Conservation (phyloP, 768 basidiomycete genomes). For the Pulveroboletus ravenelii region DNA sequence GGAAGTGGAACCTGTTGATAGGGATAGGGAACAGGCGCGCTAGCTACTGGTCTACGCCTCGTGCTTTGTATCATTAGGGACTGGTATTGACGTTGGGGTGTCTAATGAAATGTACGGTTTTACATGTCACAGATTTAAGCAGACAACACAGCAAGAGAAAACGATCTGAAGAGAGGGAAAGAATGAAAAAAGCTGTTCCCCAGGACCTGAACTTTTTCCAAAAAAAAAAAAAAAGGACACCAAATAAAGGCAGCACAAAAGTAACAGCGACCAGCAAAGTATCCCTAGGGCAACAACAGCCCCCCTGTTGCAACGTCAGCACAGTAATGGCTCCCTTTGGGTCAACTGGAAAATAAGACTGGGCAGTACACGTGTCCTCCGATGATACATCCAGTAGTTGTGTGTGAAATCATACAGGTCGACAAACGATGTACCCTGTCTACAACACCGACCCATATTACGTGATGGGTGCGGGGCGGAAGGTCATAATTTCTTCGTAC, state of each 20-base stretch:
- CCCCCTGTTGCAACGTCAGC: neutral
- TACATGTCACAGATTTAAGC: slow-evolving; percentile 8
- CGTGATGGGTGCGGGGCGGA: slow-evolving; percentile 60
- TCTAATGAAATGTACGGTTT: slow-evolving; percentile 2
- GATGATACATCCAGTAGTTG: slow-evolving; percentile 3
- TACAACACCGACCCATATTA: slow-evolving; percentile 10
- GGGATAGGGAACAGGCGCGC: neutral
- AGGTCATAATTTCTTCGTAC: slow-evolving; percentile 92
- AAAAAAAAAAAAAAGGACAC: neutral
- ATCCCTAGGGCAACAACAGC: neutral
- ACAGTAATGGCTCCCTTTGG: neutral
- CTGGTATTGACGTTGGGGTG: neutral
- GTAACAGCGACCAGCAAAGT: neutral
- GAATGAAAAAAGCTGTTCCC: neutral
- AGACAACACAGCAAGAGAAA: slow-evolving; percentile 10
- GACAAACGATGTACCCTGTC: neutral
- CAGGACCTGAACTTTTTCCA: neutral
- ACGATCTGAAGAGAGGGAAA: neutral
- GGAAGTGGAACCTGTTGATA: neutral
- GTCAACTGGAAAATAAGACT: neutral
- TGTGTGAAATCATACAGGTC: slow-evolving; percentile 1
- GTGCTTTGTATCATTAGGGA: neutral
- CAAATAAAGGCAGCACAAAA: slow-evolving; percentile 1
- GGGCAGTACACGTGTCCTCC: slow-evolving; percentile 1
- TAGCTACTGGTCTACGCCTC: neutral